A percentile compares a stretch with the other conserved stretches of the same genome.
These are phyloP conservation scores for Citrus medica DNA, from an alignment of 345 rosid species.

Conservation along the genomic window DNA sequence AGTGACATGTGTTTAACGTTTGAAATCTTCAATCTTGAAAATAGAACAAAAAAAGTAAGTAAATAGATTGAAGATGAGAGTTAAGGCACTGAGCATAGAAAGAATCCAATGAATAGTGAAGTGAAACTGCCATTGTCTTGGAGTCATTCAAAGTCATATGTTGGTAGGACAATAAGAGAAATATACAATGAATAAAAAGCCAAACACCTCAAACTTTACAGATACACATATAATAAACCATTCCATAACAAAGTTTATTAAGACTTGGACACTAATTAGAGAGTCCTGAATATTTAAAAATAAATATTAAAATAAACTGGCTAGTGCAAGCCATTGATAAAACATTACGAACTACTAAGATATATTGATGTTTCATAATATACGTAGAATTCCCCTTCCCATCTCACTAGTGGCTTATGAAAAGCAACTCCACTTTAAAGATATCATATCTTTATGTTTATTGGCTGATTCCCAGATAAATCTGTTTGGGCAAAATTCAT, in stretches of 20 bases:
- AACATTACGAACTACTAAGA: neutral
- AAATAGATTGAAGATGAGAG: no score
- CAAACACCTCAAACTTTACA: neutral
- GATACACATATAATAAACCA: no score
- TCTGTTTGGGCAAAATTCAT: conserved; percentile 10
- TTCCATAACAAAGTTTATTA: neutral
- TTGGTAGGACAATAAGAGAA: no score
- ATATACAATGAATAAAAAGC: neutral
- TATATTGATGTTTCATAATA: neutral
- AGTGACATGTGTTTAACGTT: no score
- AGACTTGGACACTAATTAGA: neutral
- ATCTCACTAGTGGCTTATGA: neutral
- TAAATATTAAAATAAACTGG: neutral
- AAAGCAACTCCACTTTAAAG: neutral
- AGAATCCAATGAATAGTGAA: no score
- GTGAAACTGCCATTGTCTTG: no score
- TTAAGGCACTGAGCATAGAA: no score
- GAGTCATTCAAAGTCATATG: no score
- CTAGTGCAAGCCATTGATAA: neutral
- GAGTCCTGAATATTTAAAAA: neutral
- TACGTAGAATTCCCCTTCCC: conserved; percentile 9
- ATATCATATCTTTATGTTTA: neutral
- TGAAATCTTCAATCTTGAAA: no score
- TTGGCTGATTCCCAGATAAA: neutral
- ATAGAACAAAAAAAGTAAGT: no score